These are phyloP conservation scores for Chalaropsis thielavioides DNA, from an alignment of 2,329 filamentous ascomycete species.

Conservation along the genomic window DNA sequence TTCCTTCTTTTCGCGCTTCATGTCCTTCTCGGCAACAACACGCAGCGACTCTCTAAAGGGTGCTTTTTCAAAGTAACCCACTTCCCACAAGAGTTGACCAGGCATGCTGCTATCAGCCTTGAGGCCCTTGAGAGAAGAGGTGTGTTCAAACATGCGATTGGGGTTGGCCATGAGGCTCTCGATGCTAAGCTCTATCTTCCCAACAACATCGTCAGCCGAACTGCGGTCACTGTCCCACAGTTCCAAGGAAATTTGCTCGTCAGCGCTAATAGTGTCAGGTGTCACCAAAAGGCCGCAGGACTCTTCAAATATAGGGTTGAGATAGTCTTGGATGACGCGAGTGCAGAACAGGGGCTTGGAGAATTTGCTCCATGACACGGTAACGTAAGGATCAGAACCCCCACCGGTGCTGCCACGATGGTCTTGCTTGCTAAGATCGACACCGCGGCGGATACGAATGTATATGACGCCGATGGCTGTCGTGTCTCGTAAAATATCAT, in stretches of 20 bases:
- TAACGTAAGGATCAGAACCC: slow-evolving; percentile 91
- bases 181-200: slow-evolving; percentile 85
- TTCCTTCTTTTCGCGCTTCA: slow-evolving; percentile 15
- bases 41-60: slow-evolving; percentile 71
- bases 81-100: slow-evolving; percentile 87
- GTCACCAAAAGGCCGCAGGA: slow-evolving; percentile 74
- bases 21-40: slow-evolving; percentile 59
- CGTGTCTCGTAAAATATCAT: slow-evolving; percentile 82
- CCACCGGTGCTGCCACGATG: slow-evolving; percentile 65
- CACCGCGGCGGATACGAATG: slow-evolving; percentile 77
- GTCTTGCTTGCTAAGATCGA: slow-evolving; percentile 85
- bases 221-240: slow-evolving; percentile 92
- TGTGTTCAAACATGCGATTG: slow-evolving; percentile 80
- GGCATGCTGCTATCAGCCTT: slow-evolving; percentile 80
- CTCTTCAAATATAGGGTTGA: slow-evolving; percentile 89
- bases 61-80: slow-evolving; percentile 87
- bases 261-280: slow-evolving; percentile 76
- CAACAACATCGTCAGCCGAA: slow-evolving; percentile 86
- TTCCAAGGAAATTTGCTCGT: slow-evolving; percentile 86
- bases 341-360: slow-evolving; percentile 97
- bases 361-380: slow-evolving; percentile 87
- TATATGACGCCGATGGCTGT: slow-evolving; percentile 79
- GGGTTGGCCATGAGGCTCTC: slow-evolving; percentile 89
- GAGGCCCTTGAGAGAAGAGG: slow-evolving; percentile 69
- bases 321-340: slow-evolving; percentile 82